Evolutionary conservation across 2,329 filamentous ascomycete species (phyloP).

Genomic region (Monilinia fructigena): DNA sequence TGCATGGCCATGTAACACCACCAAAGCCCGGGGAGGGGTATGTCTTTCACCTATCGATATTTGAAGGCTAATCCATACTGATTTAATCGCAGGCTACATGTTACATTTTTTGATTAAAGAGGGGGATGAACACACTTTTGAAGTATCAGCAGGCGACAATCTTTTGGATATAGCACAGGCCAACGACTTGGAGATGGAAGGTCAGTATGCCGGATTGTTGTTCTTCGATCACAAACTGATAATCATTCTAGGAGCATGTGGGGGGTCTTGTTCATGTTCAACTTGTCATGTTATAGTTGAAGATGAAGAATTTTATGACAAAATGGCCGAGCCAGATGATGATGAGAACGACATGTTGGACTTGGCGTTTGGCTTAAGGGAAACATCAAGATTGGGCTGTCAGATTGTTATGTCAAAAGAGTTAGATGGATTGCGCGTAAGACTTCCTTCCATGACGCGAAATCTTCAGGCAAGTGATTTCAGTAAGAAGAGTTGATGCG

Average conservation of each 20-base stretch:
- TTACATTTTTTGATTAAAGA: slow-evolving; percentile 95
- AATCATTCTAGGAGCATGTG: slow-evolving; percentile 68
- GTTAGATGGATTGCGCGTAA: slow-evolving; percentile 80
- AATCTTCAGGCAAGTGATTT: slow-evolving; percentile 97
- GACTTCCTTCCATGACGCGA: slow-evolving; percentile 87
- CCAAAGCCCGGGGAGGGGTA: slow-evolving; percentile 93
- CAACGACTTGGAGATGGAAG: slow-evolving; percentile 97
- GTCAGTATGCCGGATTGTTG: slow-evolving; percentile 41
- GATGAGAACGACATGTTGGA: slow-evolving; percentile 73
- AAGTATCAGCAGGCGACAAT: slow-evolving; percentile 85
- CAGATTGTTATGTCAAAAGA: slow-evolving; percentile 84
- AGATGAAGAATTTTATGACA: slow-evolving; percentile 60
- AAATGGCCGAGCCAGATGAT: slow-evolving; percentile 60
- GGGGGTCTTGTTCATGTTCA: slow-evolving; percentile 74
- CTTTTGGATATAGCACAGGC: slow-evolving; percentile 92
- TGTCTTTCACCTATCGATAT: slow-evolving; percentile 38
- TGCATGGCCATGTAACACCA: slow-evolving; percentile 77
- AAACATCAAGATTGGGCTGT: slow-evolving; percentile 55
- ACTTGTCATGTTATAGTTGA: slow-evolving; percentile 74
- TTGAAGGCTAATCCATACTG: slow-evolving; percentile 2
- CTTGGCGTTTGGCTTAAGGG: slow-evolving; percentile 70
- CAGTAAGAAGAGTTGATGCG: slow-evolving; percentile 43
- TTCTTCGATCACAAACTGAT: not conserved
- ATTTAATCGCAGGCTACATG: slow-evolving; percentile 61
- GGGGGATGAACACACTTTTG: slow-evolving; percentile 69